Base-by-base conservation (phyloP, 768 basidiomycete species). In the Suillus bovinus region DNA sequence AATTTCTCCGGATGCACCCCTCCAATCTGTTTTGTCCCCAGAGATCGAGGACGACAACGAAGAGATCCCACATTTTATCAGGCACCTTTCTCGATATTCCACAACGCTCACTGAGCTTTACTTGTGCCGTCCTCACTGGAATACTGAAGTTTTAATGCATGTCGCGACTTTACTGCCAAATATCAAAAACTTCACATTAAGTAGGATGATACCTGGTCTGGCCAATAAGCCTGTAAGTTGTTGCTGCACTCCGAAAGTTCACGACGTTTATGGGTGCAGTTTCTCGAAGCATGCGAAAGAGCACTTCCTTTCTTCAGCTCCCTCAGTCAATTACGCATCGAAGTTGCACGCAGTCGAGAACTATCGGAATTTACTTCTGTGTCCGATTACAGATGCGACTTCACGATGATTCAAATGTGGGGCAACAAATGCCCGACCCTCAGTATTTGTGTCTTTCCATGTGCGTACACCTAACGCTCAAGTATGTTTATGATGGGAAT, bases 381-480 rank as follows among this genome's bases (percentile, higher is more conserved):
- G 10, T 56, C 24, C 17, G 6, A 56, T 36, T 61, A 36, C 20
- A 58, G 27, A 22, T 31, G 11, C 31, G 61, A 62, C 42, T 61
- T 61, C 46, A 31, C 22, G 8, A 31, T 7, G 13, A 47, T 62
- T 20, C 44, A 50, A 24, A 36, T 9, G 8, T 63, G 62, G 62
- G 58, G 62, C 2, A 31, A 62, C 8, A 38, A 16, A 38, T 61
- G 60, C 29, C 60, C 62, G 13, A 47, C 60, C 24, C 59, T 63
- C 4, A 10, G 6, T 8, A n/a, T 49, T n/a, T 62, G 60, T 46
- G 60, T 33, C 11, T 47, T 63, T 31, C 59, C 59, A 33, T 61
- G 62, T 63, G n/a, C 61, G 62, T 63, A 29, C 60, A 20, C 39
- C 46, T n/a, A 7, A 29, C 16, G 13, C 39, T 24, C 10, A n/a